Evolutionary conservation across 2,329 filamentous ascomycete species (phyloP).

Genomic region (Botrytis deweyae): DNA sequence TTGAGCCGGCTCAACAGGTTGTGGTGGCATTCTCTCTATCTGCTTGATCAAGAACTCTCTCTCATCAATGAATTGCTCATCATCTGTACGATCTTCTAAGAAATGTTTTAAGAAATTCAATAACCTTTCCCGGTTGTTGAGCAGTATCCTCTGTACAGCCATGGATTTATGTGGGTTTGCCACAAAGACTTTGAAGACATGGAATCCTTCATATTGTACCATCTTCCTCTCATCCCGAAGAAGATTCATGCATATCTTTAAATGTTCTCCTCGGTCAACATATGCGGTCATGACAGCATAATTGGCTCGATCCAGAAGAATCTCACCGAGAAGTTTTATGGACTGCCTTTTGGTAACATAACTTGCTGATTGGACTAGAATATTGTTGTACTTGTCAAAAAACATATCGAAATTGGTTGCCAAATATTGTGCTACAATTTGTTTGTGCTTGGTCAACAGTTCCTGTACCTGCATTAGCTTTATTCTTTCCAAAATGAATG

Average conservation of each 20-base stretch:
- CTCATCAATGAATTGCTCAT: conserved; percentile 98
- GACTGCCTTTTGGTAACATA: conserved; percentile 98
- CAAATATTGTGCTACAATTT: conserved; percentile 83
- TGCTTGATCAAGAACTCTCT: conserved; percentile 96
- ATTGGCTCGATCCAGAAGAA: conserved; percentile 90
- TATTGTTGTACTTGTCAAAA: conserved; percentile 85
- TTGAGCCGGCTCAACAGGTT: conserved; percentile 48
- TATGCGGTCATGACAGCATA: conserved; percentile 98
- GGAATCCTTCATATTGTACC: conserved; percentile 99
- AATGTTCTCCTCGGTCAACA: conserved; percentile 89
- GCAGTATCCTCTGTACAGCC: conserved; percentile 89
- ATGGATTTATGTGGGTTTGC: conserved; percentile 98
- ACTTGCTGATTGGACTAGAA: conserved; percentile 85
- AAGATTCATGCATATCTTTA: conserved; percentile 98
- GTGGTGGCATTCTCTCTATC: conserved; percentile 68
- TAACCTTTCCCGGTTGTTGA: conserved; percentile 93
- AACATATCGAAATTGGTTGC: conserved; percentile 89
- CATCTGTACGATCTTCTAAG: conserved; percentile 90
- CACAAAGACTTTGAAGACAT: conserved; percentile 99
- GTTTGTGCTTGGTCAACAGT: conserved; percentile 90
- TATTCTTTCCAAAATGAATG: background rate
- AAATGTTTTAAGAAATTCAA: conserved; percentile 88
- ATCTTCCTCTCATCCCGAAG: conserved; percentile 94
- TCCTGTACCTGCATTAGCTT: conserved; percentile 58
- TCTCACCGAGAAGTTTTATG: conserved; percentile 94